phyloP scores from a whole-genome alignment of 2,329 filamentous ascomycete species.

The Paecilomyces niveus region DNA sequence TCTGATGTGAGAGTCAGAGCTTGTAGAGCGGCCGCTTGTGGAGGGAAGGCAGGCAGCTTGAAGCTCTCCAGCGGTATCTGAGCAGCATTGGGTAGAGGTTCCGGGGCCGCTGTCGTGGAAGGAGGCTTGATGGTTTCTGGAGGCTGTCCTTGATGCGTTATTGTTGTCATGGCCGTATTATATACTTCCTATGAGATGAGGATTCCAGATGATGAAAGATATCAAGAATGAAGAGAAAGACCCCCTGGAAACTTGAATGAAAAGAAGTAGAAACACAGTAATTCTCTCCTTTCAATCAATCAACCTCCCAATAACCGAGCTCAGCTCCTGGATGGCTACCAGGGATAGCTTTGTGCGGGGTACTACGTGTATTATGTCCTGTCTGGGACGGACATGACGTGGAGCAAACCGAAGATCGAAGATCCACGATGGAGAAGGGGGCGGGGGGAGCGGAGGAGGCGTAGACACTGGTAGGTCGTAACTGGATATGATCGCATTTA shows the following conservation, averaged over 20 bases:
- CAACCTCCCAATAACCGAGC: neutral
- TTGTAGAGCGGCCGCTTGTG: slow-evolving; percentile 35
- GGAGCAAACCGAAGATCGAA: neutral
- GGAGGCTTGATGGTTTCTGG: neutral
- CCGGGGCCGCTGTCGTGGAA: neutral
- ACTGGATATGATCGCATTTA: neutral
- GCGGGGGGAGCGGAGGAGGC: neutral
- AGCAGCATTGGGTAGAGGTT: slow-evolving; percentile 29
- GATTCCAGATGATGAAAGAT: neutral
- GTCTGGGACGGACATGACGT: neutral
- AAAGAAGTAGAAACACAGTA: neutral
- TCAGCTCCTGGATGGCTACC: neutral
- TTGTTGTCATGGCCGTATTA: neutral
- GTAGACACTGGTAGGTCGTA: neutral
- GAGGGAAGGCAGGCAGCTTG: slow-evolving; percentile 39
- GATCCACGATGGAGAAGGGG: neutral
- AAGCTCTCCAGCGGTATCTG: slow-evolving; percentile 42
- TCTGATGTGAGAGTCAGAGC: slow-evolving; percentile 43
- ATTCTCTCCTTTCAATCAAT: neutral
- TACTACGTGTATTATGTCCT: neutral
- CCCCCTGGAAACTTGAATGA: neutral
- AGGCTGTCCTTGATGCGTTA: neutral
- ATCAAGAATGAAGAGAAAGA: neutral
- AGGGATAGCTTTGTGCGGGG: neutral
- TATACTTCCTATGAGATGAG: neutral